Percentiles rank a stretch among this genome's conserved stretches.
These are phyloP conservation scores for Nitzschia sp. DNA, from an alignment of 108 stramenopile genomes.

Conservation along the genomic window DNA sequence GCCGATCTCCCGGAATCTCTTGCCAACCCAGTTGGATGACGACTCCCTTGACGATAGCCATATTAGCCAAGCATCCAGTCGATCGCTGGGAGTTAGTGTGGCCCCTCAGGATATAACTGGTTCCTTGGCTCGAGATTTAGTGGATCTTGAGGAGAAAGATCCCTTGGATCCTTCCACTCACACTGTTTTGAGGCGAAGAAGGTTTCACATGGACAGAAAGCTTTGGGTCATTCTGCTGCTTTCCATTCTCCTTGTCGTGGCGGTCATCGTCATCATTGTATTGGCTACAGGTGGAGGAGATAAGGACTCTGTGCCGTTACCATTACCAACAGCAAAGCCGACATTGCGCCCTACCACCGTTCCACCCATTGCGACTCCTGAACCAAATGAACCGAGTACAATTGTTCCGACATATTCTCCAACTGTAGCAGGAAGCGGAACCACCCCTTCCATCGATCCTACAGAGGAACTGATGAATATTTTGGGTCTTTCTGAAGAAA, in stretches of 20 bases:
- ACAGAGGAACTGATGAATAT: neutral
- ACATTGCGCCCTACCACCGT: neutral
- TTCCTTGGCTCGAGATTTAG: conserved; percentile 3
- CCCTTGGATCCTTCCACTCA: neutral
- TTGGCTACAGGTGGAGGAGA: neutral
- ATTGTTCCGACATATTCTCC: neutral
- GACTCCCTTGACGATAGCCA: too few species aligned
- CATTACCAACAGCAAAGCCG: neutral
- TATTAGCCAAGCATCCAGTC: too few species aligned
- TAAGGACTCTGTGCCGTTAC: neutral
- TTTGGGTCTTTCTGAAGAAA: neutral
- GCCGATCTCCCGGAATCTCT: too few species aligned
- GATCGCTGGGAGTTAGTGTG: neutral
- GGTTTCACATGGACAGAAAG: neutral
- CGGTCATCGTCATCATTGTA: neutral
- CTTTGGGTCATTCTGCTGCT: neutral
- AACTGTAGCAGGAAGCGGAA: neutral
- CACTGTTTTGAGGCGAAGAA: neutral
- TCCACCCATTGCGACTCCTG: neutral
- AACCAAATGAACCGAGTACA: neutral
- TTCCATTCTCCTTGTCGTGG: neutral
- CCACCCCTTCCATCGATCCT: neutral
- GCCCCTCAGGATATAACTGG: conserved; percentile 4
- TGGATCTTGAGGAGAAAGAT: neutral
- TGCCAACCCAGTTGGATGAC: too few species aligned